Base-by-base conservation (phyloP, 768 basidiomycete genomes). In the Cystoderma amianthinum region DNA sequence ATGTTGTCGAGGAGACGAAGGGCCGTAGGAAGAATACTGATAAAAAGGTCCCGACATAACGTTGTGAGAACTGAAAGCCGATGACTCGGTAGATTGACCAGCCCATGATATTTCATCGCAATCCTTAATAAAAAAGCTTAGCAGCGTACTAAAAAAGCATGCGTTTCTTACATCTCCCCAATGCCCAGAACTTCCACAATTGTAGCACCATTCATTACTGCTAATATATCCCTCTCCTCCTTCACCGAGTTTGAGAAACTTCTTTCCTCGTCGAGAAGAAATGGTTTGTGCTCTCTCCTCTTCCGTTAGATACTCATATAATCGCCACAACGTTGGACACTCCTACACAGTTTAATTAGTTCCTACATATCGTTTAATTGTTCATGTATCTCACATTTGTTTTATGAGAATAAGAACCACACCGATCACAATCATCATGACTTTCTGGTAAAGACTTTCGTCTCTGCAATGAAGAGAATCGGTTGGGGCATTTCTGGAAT, bases 141-240 rank as follows among this genome's bases (percentile, higher is more conserved):
- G 28, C 10, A 44, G 22, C 9, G 38, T 33, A 11, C 34, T 2
- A 24, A 23, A 12, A 15, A 23, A 38, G 30, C 30, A 6, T 28
- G 13, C 23, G 25, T 18, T 34, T 67, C 82, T 61, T 52, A 89
- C 87, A 51, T 90, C 88, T 35, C 88, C 88, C 56, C 83, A 74
- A 58, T 91, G 88, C 3, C 85, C 87, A 38, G 59, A 58, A 20
- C 63, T 63, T 32, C 83, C 88, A 48, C 88, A 91, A 49, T 85
- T 85, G 54, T 88, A 86, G 56, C 88, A 91, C 83, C 83, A 90
- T 49, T 77, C 68, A 52, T 86, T 85, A 23, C 61, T 58, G 3
- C 74, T 82, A 41, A 90, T 80, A 57, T 83, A 88, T 4, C 81
- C 85, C 56, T 89, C 88, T 7, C 86, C 84, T 11, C 88, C 86